phyloP scores from a whole-genome alignment of 345 rosid genomes.

The Anacardium occidentale region DNA sequence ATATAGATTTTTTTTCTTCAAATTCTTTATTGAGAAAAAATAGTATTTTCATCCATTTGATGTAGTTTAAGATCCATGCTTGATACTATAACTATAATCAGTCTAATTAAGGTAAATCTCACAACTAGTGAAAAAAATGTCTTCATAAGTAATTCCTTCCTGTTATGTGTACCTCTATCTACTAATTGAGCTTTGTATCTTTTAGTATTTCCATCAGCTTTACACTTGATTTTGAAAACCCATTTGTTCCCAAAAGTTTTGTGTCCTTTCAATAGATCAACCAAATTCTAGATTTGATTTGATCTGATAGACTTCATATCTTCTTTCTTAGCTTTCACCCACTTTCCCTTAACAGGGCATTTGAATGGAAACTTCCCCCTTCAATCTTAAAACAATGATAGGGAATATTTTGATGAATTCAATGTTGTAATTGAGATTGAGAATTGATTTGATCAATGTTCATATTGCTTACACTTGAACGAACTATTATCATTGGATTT shows the following conservation, averaged over 20 bases:
- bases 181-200: background rate
- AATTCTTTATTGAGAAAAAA: background rate
- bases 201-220: background rate
- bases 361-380: too few relatives aligned
- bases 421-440: too few relatives aligned
- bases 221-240: background rate
- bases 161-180: background rate
- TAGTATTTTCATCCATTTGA: background rate
- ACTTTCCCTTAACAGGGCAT: too few relatives aligned
- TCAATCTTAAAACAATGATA: background rate
- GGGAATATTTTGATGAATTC: too few relatives aligned
- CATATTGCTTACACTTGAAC: too few relatives aligned
- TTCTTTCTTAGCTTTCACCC: too few relatives aligned
- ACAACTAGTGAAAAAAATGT: background rate
- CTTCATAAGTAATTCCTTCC: background rate
- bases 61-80: background rate
- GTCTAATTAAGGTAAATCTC: background rate
- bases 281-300: too few relatives aligned
- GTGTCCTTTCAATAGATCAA: too few relatives aligned
- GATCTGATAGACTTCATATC: too few relatives aligned
- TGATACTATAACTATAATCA: background rate
- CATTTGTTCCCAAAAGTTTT: background rate
- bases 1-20: background rate
- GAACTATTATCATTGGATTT: too few relatives aligned
- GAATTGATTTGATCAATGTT: too few relatives aligned